Base-by-base conservation (phyloP, 2,329 filamentous ascomycete genomes). In the Sporothrix luriei region DNA sequence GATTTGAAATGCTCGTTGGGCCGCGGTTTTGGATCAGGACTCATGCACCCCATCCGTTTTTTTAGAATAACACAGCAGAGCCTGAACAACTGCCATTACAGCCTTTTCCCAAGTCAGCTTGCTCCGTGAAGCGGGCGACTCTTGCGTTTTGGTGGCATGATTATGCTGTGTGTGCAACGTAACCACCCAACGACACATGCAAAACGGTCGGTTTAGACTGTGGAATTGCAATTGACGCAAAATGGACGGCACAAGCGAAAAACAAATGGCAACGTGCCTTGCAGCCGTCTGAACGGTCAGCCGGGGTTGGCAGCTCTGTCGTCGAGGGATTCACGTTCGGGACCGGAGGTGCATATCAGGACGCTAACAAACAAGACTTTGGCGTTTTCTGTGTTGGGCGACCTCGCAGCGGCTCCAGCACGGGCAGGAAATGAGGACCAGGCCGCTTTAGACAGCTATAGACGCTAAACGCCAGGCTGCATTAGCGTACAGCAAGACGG, bases 391-490 rank as follows among this genome's bases (percentile, higher is more conserved):
- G 19, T 40, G 19, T 59, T 59, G 29, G 29, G 33, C 33, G 33
- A 33, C 33, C 33, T 33, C 9, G 33, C 33, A 5, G 33, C 33
- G 33, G 33, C 33, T 10, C 6, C 55, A 9, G 29, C 33, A 24
- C 55, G 43, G 55, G 40, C 33, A 61, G 33, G 33, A 61, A 61
- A 61, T 61, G 55, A 43, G 33, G 55, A 19, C 55, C 55, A 59
- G 33, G 33, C 33, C 33, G 33, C 33, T 19, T 40, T 59, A n/a
- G 29, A 59, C 21, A 40, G 9, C 14, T 13, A 3, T 59, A 21
- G 54, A 40, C 4, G 40, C 2, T 16, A 57, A 59, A 33, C n/a
- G 13, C 19, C 43, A 40, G 19, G 33, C 33, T 14, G 55, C 55
- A 59, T 40, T 59, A 59, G 55, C 55, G 10, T 59, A 38, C 19